Conservation (phyloP, 495 filamentous ascomycete species). For the Penicillium paradoxum region DNA sequence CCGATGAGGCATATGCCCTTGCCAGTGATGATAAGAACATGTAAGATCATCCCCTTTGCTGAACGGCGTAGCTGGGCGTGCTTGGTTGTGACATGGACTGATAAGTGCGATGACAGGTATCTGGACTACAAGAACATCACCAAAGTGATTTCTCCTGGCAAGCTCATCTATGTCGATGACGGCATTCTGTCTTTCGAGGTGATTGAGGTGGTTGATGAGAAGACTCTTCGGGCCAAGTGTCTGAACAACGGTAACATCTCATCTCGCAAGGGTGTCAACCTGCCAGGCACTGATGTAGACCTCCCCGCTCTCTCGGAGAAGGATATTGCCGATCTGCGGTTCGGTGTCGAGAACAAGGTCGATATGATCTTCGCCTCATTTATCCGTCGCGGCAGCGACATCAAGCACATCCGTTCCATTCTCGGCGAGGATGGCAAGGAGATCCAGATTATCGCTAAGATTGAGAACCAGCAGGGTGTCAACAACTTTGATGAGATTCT, state of each 20-base stretch:
- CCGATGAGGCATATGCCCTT: constrained; percentile 89
- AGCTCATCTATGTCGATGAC: constrained; percentile 97
- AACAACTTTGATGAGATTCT: constrained; percentile 99
- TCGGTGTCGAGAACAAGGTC: constrained; percentile 95
- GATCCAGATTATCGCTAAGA: constrained; percentile 99
- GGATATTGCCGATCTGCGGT: constrained; percentile 85
- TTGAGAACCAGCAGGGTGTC: constrained; percentile 97
- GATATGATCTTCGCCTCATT: constrained; percentile 99
- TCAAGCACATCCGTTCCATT: constrained; percentile 83
- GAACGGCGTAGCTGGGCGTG: not conserved
- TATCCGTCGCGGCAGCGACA: constrained; percentile 88
- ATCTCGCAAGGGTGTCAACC: constrained; percentile 97
- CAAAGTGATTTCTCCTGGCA: constrained; percentile 89
- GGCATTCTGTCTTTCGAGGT: constrained; percentile 96
- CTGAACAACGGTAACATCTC: constrained; percentile 98
- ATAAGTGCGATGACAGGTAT: constrained; percentile 55
- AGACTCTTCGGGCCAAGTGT: constrained; percentile 78
- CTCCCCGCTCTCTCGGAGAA: constrained; percentile 98
- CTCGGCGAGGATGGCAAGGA: constrained; percentile 89
- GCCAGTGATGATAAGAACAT: constrained; percentile 84
- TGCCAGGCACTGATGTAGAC: constrained; percentile 97
- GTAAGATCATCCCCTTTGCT: constrained; percentile 48
- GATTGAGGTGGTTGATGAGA: constrained; percentile 75
- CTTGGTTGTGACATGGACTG: constrained; percentile 6
- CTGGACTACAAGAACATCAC: constrained; percentile 99